Conservation (phyloP, 257 asterid genomes). For the Penstemon eatonii region DNA sequence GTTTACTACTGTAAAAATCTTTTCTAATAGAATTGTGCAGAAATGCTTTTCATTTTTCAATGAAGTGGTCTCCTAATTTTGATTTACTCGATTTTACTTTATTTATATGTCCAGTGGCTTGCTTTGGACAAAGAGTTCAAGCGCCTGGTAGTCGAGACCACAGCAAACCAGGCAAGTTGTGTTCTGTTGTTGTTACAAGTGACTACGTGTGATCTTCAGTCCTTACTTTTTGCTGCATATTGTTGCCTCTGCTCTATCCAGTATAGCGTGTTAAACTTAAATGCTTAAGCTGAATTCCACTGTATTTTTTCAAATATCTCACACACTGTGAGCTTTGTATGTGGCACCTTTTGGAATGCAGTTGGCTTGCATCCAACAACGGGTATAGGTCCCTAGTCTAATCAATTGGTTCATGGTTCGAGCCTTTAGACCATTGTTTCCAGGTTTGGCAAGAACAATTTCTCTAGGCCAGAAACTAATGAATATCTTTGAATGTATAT, state of each 20-base stretch:
- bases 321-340: background rate
- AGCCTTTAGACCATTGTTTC: background rate
- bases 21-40: too few relatives aligned
- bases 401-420: background rate
- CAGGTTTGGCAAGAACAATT: background rate
- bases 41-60: too few relatives aligned
- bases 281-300: background rate
- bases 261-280: background rate
- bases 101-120: slow-evolving; percentile 58
- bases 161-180: slow-evolving; percentile 64
- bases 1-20: background rate
- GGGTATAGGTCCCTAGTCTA: background rate
- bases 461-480: background rate
- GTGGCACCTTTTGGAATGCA: background rate
- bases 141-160: slow-evolving; percentile 67
- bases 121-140: slow-evolving; percentile 66
- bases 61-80: background rate
- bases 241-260: slow-evolving; percentile 1
- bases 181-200: background rate
- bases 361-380: background rate
- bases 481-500: background rate
- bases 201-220: background rate
- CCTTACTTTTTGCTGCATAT: background rate
- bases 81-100: background rate
- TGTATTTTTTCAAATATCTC: background rate